Conservation (phyloP, 2,329 filamentous ascomycete species). For the Blastomyces percursus region DNA sequence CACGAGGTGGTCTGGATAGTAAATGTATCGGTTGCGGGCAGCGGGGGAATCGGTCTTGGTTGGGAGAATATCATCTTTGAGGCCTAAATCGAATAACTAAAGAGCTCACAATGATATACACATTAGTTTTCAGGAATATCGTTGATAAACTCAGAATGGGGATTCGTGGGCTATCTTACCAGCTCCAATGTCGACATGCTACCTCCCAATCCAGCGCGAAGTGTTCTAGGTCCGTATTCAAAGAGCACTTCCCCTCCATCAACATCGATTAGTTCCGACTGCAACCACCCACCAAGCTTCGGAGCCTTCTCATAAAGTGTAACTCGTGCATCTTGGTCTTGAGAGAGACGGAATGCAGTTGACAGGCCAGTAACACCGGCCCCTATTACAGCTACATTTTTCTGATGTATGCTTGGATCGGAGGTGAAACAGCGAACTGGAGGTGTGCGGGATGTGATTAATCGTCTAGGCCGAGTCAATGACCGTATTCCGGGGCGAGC, state of each 20-base stretch:
- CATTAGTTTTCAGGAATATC: not conserved
- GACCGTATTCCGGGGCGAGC: not conserved
- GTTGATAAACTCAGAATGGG: constrained; percentile 7
- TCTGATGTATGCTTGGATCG: not conserved
- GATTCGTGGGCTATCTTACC: constrained; percentile 38
- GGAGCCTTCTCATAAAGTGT: constrained; percentile 67
- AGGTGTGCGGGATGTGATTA: not conserved
- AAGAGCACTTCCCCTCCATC: constrained; percentile 58
- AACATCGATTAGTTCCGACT: constrained; percentile 53
- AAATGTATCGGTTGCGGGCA: constrained; percentile 62
- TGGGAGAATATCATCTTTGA: constrained; percentile 47
- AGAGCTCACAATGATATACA: not conserved
- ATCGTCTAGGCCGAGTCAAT: not conserved
- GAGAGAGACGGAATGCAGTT: constrained; percentile 64
- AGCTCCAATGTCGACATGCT: constrained; percentile 59
- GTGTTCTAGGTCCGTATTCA: constrained; percentile 71
- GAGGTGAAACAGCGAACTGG: not conserved
- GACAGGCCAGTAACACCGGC: constrained; percentile 75
- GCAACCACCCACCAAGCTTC: constrained; percentile 73
- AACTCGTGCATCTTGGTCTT: constrained; percentile 58
- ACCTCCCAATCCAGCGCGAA: constrained; percentile 49
- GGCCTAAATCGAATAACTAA: constrained; percentile 48
- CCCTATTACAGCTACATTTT: constrained; percentile 53
- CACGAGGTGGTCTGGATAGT: constrained; percentile 76
- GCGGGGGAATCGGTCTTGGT: constrained; percentile 42